Conservation (phyloP, 73 alveolate species). For the Paramecium pentaurelia region DNA sequence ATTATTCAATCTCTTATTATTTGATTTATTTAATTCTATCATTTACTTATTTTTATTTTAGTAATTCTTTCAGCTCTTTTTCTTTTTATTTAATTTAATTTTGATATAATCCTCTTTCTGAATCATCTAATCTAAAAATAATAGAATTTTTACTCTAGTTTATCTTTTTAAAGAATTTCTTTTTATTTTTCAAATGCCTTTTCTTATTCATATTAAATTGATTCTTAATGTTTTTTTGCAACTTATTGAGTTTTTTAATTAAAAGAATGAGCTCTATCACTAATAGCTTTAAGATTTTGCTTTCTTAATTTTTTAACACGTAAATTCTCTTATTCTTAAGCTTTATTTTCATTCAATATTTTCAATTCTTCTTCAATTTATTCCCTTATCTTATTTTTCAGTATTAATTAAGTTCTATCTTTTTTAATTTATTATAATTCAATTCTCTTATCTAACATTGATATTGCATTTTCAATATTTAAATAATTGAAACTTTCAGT, state of each 20-base stretch:
- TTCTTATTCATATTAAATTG: background rate
- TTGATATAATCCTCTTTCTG: background rate
- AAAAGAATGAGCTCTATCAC: conserved; percentile 36
- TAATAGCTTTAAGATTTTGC: background rate
- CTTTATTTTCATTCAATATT: background rate
- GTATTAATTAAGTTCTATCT: background rate
- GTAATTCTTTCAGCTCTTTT: background rate
- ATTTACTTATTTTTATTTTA: background rate
- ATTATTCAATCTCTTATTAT: background rate
- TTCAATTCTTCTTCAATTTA: conserved; percentile 2
- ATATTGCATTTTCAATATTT: background rate
- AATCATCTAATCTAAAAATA: background rate
- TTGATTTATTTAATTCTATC: background rate
- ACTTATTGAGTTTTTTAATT: background rate
- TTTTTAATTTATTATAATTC: background rate
- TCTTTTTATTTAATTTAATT: background rate
- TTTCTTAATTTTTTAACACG: background rate
- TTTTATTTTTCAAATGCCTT: background rate
- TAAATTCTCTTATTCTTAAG: background rate
- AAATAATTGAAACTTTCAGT: background rate
- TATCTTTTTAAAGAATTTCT: background rate
- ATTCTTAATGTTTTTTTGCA: background rate
- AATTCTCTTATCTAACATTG: background rate
- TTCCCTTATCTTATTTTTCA: background rate
- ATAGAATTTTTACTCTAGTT: background rate